Base-by-base conservation (phyloP, 305 asterid species). In the Fraxinus dipetala region DNA sequence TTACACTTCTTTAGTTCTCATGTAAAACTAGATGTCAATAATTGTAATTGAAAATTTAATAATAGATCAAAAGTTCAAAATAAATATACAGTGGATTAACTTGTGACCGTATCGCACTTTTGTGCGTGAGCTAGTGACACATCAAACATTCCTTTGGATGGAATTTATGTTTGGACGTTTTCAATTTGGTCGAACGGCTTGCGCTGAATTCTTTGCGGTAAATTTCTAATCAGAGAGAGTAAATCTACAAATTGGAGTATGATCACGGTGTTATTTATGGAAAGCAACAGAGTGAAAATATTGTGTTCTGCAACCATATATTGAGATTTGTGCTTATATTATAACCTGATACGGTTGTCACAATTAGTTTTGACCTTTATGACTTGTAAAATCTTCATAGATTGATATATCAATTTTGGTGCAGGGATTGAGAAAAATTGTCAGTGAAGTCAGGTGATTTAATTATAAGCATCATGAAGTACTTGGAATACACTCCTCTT, bases 401-500 rank as follows among this genome's bases (percentile, higher is more conserved):
- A 35, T 75, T 83, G 26, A 61, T 63, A 5, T 24, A 45, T 18
- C 74, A 30, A 43, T 45, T 9, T 74, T 32, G n/a, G 4, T 74
- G 85, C 87, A 85, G 88, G 67, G 76, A 28, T 22, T 56, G 59
- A 61, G 65, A 79, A 69, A 69, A 69, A 13, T 75, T 10, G 83
- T 77, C 76, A 72, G 85, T 69, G 56, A 80, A 78, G 81, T 24
- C 30, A 38, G 78, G 80, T 43, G 13, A 77, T 76, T 18, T 13
- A 38, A 77, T 18, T 76, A 61, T 70, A 79, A 54, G 79, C 83
- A 87, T 84, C 83, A 94, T 96, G 99, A 96, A 96, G 90, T 96
- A 87, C 90, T 84, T 96, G 94, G 99, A 96, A 89, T 91, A 88
- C 87, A 91, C 97, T 30, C 97, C 98, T 78, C 94, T 96, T 81